Percentiles rank a stretch among this genome's conserved stretches.
These are phyloP conservation scores for Pythium aristosporum DNA, from an alignment of 352 stramenopile species.

Conservation along the genomic window DNA sequence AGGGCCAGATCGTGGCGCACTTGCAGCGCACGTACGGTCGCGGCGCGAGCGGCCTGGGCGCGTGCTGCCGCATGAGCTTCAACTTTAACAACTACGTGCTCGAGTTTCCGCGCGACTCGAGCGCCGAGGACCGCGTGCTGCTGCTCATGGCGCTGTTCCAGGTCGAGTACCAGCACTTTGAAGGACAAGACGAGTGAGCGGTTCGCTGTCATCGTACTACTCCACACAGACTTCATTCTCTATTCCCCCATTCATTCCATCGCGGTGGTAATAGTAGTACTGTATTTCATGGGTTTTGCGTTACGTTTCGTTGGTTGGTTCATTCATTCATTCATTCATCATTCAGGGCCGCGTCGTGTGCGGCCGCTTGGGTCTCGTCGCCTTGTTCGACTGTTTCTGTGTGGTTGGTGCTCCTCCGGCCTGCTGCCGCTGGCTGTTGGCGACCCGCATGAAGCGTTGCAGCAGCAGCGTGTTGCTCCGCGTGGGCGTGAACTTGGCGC, in stretches of 20 bases:
- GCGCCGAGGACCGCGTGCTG: constrained; percentile 49
- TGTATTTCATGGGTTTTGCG: not conserved
- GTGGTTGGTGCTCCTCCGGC: not conserved
- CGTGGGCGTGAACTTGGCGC: constrained; percentile 64
- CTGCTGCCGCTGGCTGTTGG: constrained; percentile 7
- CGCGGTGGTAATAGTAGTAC: not conserved
- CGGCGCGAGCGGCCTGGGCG: constrained; percentile 22
- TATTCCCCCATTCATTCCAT: no score
- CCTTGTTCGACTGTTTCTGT: not conserved
- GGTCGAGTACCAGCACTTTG: constrained; percentile 62
- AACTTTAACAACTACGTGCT: constrained; percentile 61
- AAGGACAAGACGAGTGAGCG: constrained; percentile 27
- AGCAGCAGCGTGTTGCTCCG: constrained; percentile 52
- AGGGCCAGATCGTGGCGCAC: constrained; percentile 49
- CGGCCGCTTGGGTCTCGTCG: not conserved
- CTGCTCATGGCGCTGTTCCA: constrained; percentile 60
- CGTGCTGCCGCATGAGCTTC: constrained; percentile 38
- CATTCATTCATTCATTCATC: not conserved
- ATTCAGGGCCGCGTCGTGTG: constrained; percentile 19
- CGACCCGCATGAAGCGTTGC: constrained; percentile 47
- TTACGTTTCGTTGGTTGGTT: no score
- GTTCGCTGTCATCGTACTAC: not conserved
- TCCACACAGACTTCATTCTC: no score
- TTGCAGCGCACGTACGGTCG: constrained; percentile 54
- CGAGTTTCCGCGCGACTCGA: constrained; percentile 57